Conservation (phyloP, 495 filamentous ascomycete species). For the Penicillium longicatenatum region DNA sequence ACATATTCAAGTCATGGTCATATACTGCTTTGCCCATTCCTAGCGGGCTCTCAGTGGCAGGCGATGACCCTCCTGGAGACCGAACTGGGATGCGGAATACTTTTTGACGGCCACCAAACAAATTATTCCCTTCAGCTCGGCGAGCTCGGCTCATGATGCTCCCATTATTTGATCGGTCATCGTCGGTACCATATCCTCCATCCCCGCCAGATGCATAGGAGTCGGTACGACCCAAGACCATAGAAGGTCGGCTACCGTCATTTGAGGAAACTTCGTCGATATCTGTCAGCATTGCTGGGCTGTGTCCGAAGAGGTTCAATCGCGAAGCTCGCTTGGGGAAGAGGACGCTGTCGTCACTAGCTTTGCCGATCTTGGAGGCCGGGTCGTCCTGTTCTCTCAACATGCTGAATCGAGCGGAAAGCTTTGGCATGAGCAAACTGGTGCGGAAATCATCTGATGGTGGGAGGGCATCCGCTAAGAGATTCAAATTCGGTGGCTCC, state of each 20-base stretch:
- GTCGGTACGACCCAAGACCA: slow-evolving; percentile 50
- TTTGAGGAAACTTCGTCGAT: slow-evolving; percentile 89
- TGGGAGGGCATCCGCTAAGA: slow-evolving; percentile 68
- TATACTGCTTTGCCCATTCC: slow-evolving; percentile 73
- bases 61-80: slow-evolving; percentile 30
- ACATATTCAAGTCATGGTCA: slow-evolving; percentile 80
- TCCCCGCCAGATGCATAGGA: slow-evolving; percentile 57
- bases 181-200: slow-evolving; percentile 66
- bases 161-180: slow-evolving; percentile 56
- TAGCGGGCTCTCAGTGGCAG: slow-evolving; percentile 24
- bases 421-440: slow-evolving; percentile 90
- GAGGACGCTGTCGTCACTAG: slow-evolving; percentile 90
- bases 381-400: slow-evolving; percentile 91
- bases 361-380: slow-evolving; percentile 82
- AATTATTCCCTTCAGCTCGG: slow-evolving; percentile 85
- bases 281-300: slow-evolving; percentile 64
- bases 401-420: slow-evolving; percentile 97
- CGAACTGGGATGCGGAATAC: slow-evolving; percentile 83
- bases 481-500: slow-evolving; percentile 66
- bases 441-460: slow-evolving; percentile 92
- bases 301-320: slow-evolving; percentile 57
- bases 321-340: slow-evolving; percentile 78
- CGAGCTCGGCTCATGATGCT: slow-evolving; percentile 85
- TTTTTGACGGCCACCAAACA: slow-evolving; percentile 96
- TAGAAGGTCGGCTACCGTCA: slow-evolving; percentile 62